phyloP scores from a whole-genome alignment of 805 yeast genomes.

The Jamesozyma lodderae region DNA sequence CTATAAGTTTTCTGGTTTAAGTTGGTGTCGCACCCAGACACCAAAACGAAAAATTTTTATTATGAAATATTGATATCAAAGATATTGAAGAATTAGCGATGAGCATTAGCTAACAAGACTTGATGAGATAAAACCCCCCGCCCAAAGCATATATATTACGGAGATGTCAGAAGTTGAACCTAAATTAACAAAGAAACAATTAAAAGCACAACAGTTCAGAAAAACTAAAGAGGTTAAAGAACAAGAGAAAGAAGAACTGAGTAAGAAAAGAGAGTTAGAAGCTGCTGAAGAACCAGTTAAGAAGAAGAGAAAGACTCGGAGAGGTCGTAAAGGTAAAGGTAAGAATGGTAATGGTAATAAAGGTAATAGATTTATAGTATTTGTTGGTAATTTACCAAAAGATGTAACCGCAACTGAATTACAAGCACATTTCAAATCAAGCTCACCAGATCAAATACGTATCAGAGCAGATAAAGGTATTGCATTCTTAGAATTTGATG shows the following conservation, averaged over 20 bases:
- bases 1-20: too few species aligned
- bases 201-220: slow-evolving; percentile 29
- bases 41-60: too few species aligned
- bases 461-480: slow-evolving; percentile 80
- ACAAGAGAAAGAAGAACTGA: slow-evolving; percentile 17
- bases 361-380: slow-evolving; percentile 64
- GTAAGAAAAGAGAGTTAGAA: slow-evolving; percentile 15
- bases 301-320: slow-evolving; percentile 46
- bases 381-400: slow-evolving; percentile 86
- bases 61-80: too few species aligned
- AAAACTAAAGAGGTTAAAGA: slow-evolving; percentile 27
- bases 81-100: too few species aligned
- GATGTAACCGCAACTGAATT: slow-evolving; percentile 55
- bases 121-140: too few species aligned
- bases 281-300: slow-evolving; percentile 33
- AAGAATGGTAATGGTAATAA: slow-evolving; percentile 31
- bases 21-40: too few species aligned
- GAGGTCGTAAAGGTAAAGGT: slow-evolving; percentile 71
- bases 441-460: slow-evolving; percentile 68
- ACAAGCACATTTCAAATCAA: slow-evolving; percentile 59
- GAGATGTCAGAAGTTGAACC: slow-evolving; percentile 14
- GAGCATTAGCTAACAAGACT: too few species aligned
- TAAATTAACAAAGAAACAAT: slow-evolving; percentile 31
- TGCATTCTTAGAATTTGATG: slow-evolving; percentile 79
- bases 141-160: not conserved